Conservation (phyloP, 805 yeast species). For the Candida adriatica region DNA sequence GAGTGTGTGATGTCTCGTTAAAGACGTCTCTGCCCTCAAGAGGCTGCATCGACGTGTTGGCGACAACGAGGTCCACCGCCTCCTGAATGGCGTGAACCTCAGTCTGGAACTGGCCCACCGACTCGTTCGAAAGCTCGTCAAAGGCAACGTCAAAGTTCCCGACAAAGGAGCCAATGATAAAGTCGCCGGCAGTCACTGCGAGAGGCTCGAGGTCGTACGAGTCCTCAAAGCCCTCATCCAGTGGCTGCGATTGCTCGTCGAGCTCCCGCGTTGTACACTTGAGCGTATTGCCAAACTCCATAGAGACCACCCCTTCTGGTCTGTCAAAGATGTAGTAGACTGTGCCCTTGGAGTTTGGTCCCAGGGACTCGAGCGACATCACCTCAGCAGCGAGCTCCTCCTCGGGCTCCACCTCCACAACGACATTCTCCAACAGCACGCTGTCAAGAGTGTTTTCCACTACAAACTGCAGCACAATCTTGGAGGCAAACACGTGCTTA, state of each 20-base stretch:
- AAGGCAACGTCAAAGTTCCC: constrained; percentile 68
- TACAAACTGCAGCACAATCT: constrained; percentile 73
- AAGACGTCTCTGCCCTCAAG: constrained; percentile 61
- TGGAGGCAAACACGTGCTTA: constrained; percentile 73
- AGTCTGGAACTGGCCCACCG: constrained; percentile 61
- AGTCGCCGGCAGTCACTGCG: constrained; percentile 73
- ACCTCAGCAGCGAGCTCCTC: constrained; percentile 54
- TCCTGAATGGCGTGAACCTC: constrained; percentile 42
- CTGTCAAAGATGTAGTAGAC: constrained; percentile 72
- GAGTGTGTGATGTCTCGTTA: constrained; percentile 46
- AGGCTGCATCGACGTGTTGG: constrained; percentile 57
- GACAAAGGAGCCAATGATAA: constrained; percentile 66
- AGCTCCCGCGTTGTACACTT: constrained; percentile 75
- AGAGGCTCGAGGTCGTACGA: constrained; percentile 87
- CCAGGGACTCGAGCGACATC: constrained; percentile 64
- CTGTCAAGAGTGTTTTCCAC: constrained; percentile 80
- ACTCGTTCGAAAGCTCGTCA: constrained; percentile 64
- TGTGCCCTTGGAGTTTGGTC: constrained; percentile 65
- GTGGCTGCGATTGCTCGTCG: constrained; percentile 63
- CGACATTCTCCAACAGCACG: constrained; percentile 68
- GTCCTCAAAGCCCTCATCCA: constrained; percentile 80
- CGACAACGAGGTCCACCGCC: constrained; percentile 47
- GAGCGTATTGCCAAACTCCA: constrained; percentile 57
- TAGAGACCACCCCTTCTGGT: constrained; percentile 41
- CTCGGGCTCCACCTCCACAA: constrained; percentile 59